These are phyloP conservation scores for Aureobasidium sp. DNA, from an alignment of 2,329 filamentous ascomycete genomes.

Conservation along the genomic window DNA sequence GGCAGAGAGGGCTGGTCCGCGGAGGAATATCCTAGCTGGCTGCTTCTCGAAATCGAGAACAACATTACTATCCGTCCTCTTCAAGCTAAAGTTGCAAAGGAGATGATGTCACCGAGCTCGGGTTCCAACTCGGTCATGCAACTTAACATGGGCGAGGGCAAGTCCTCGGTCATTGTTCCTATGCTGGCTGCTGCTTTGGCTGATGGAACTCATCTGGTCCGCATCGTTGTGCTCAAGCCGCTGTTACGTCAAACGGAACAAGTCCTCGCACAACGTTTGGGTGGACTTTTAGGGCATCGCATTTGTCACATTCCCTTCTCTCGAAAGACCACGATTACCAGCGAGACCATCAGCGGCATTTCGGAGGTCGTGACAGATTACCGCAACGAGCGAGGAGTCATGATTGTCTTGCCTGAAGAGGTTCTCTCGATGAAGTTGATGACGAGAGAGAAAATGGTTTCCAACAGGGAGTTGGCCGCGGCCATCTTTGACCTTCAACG, in stretches of 20 bases:
- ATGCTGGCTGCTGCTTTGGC: slow-evolving; percentile 48
- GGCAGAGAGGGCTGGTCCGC: slow-evolving; percentile 54
- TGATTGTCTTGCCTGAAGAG: slow-evolving; percentile 58
- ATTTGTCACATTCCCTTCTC: slow-evolving; percentile 55
- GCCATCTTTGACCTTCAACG: slow-evolving; percentile 47
- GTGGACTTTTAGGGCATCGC: slow-evolving; percentile 48
- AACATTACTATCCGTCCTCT: slow-evolving; percentile 54
- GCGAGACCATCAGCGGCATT: background rate
- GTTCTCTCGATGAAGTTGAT: slow-evolving; percentile 59
- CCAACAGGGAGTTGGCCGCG: slow-evolving; percentile 38
- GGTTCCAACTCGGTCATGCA: slow-evolving; percentile 46
- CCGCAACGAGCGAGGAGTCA: slow-evolving; percentile 37
- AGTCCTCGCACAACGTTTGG: slow-evolving; percentile 48
- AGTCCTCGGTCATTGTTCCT: slow-evolving; percentile 62
- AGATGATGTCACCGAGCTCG: slow-evolving; percentile 43
- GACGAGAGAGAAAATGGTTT: slow-evolving; percentile 50
- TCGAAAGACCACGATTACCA: slow-evolving; percentile 38
- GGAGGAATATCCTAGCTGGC: slow-evolving; percentile 47
- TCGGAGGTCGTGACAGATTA: background rate
- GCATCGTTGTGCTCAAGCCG: slow-evolving; percentile 52
- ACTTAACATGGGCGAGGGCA: slow-evolving; percentile 66
- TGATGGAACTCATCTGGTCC: slow-evolving; percentile 38
- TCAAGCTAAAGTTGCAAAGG: slow-evolving; percentile 50
- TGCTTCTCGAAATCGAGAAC: slow-evolving; percentile 60
- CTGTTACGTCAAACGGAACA: slow-evolving; percentile 53